A percentile compares a stretch with the other conserved stretches of the same genome.
These are phyloP conservation scores for Geotrichum aggregatum DNA, from an alignment of 1,139 yeast genomes.

Conservation along the genomic window DNA sequence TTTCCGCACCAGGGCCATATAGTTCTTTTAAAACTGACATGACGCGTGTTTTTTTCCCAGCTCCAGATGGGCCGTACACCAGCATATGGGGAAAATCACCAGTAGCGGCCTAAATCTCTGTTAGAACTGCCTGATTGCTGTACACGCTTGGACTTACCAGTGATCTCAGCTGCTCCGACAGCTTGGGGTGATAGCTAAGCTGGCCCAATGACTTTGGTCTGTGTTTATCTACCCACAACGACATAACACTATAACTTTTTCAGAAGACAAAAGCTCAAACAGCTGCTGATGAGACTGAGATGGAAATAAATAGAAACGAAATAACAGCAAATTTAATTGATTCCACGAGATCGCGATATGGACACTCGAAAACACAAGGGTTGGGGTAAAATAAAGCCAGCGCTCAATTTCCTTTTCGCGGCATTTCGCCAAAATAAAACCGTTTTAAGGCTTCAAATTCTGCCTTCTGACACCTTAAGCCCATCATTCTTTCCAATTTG, in stretches of 20 bases:
- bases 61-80: slow-evolving; percentile 93
- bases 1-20: slow-evolving; percentile 77
- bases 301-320: too few relatives aligned
- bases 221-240: slow-evolving; percentile 94
- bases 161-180: slow-evolving; percentile 61
- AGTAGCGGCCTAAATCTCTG: slow-evolving; percentile 35
- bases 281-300: background rate
- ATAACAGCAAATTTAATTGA: too few relatives aligned
- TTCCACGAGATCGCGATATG: too few relatives aligned
- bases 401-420: too few relatives aligned
- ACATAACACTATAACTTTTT: slow-evolving; percentile 46
- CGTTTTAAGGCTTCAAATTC: too few relatives aligned
- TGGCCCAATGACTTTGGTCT: slow-evolving; percentile 67
- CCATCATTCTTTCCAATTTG: too few relatives aligned
- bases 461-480: too few relatives aligned
- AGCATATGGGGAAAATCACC: slow-evolving; percentile 92
- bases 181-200: slow-evolving; percentile 61
- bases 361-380: too few relatives aligned
- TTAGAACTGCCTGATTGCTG: background rate
- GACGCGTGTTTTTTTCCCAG: slow-evolving; percentile 94
- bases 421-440: too few relatives aligned
- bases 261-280: background rate
- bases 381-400: too few relatives aligned
- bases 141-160: slow-evolving; percentile 33
- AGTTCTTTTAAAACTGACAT: slow-evolving; percentile 74